Conservation (phyloP, 768 basidiomycete genomes). For the Tylopilus plumbeoviolaceoides region DNA sequence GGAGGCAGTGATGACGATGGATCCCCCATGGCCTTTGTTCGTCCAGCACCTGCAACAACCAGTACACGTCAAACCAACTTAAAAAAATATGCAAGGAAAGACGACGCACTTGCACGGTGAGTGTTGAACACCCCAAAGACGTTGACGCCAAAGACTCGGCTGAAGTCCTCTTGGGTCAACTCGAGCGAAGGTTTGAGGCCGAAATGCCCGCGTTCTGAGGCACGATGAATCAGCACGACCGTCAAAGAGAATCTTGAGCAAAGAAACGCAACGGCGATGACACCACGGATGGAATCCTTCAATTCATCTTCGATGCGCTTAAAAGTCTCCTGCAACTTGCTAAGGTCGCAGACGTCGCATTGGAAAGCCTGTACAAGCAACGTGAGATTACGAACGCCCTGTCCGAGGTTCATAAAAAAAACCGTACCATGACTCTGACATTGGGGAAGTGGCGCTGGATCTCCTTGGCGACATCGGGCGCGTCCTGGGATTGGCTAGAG, state of each 20-base stretch:
- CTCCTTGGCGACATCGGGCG: constrained; percentile 43
- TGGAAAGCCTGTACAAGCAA: constrained; percentile 46
- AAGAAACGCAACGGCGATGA: constrained; percentile 47
- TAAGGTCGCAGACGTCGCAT: constrained; percentile 53
- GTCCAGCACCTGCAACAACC: constrained; percentile 40
- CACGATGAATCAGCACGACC: not conserved
- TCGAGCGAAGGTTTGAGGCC: constrained; percentile 59
- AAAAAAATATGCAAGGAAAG: too few relatives aligned
- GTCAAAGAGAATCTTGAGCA: too few relatives aligned
- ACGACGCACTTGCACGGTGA: constrained; percentile 47
- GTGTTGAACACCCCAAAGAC: constrained; percentile 67
- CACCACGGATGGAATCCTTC: constrained; percentile 46
- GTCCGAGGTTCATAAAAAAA: too few relatives aligned
- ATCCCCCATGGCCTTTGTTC: constrained; percentile 34
- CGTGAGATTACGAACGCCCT: not conserved
- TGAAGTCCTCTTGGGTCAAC: constrained; percentile 51
- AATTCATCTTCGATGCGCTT: constrained; percentile 46
- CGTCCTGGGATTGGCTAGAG: constrained; percentile 43
- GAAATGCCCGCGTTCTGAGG: constrained; percentile 59
- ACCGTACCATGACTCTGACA: constrained; percentile 36
- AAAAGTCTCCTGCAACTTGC: constrained; percentile 42
- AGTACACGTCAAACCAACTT: rapidly evolving
- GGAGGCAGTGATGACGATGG: constrained; percentile 61
- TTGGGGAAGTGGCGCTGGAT: constrained; percentile 44
- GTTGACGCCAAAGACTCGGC: constrained; percentile 52